Percentiles rank a stretch among this genome's conserved stretches.
These are phyloP conservation scores for Umbelopsis sp. DNA, from an alignment of 192 early-diverging fungal species.

Conservation along the genomic window DNA sequence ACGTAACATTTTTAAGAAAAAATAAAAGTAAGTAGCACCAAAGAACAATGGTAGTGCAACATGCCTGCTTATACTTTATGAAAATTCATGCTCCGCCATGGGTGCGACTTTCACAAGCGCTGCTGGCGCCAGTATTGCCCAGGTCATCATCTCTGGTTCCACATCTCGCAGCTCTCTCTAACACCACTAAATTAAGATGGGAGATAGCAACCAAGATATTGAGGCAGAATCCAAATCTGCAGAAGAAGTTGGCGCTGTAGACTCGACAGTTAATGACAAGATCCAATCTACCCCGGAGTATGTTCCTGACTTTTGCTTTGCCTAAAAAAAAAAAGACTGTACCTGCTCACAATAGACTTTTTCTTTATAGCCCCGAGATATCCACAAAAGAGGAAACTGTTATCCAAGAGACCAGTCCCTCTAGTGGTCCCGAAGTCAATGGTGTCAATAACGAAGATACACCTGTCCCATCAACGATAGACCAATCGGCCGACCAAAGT, in stretches of 20 bases:
- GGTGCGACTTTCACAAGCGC: not conserved
- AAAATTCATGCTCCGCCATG: not conserved
- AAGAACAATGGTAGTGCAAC: not conserved
- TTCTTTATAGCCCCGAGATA: too few species aligned
- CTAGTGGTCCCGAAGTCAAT: too few species aligned
- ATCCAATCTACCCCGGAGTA: not conserved
- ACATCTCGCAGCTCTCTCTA: not conserved
- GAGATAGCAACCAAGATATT: not conserved
- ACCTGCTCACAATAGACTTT: too few species aligned
- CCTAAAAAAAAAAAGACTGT: not conserved
- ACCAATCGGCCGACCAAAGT: too few species aligned
- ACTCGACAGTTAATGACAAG: not conserved
- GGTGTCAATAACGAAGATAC: too few species aligned
- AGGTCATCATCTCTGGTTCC: not conserved
- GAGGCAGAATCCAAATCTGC: not conserved
- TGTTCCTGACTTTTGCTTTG: slow-evolving; percentile 6
- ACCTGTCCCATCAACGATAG: too few species aligned
- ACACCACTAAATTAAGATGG: not conserved
- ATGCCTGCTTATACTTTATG: not conserved
- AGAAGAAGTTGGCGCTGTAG: not conserved
- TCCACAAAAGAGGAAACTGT: too few species aligned
- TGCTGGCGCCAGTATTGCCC: not conserved
- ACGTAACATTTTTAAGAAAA: too few species aligned
- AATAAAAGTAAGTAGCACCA: too few species aligned
- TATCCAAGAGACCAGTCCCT: too few species aligned